Conservation (phyloP, 2,329 filamentous ascomycete species). For the Pochonia chlamydosporia region DNA sequence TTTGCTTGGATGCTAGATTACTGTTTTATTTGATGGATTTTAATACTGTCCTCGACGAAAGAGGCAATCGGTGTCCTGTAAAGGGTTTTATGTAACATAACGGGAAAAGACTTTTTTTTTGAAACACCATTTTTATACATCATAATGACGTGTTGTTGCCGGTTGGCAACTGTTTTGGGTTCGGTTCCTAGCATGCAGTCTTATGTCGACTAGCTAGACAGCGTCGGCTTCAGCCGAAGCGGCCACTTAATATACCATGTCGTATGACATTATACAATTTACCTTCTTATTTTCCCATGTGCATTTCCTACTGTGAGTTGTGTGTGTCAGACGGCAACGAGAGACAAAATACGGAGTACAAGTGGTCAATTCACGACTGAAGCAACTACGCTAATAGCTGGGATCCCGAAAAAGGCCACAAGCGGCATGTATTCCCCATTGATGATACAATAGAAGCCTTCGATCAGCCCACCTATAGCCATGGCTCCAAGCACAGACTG, state of each 20-base stretch:
- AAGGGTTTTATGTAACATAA: conserved; percentile 4
- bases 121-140: not conserved
- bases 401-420: no score
- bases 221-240: not conserved
- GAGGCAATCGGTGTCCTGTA: not conserved
- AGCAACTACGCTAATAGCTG: no score
- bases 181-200: not conserved
- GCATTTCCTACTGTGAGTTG: not conserved
- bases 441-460: no score
- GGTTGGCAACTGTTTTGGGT: not conserved
- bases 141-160: not conserved
- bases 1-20: not conserved
- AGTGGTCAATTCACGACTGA: no score
- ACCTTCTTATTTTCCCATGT: not conserved
- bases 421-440: no score
- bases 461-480: no score
- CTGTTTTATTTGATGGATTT: not conserved
- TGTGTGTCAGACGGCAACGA: not conserved
- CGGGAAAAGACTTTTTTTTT: not conserved
- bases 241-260: conserved; percentile 3
- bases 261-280: not conserved
- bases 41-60: not conserved
- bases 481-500: no score
- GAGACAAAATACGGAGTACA: no score
- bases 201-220: conserved; percentile 2